phyloP scores from a whole-genome alignment of 2,329 filamentous ascomycete genomes.

The Paraphaeosphaeria minitans region DNA sequence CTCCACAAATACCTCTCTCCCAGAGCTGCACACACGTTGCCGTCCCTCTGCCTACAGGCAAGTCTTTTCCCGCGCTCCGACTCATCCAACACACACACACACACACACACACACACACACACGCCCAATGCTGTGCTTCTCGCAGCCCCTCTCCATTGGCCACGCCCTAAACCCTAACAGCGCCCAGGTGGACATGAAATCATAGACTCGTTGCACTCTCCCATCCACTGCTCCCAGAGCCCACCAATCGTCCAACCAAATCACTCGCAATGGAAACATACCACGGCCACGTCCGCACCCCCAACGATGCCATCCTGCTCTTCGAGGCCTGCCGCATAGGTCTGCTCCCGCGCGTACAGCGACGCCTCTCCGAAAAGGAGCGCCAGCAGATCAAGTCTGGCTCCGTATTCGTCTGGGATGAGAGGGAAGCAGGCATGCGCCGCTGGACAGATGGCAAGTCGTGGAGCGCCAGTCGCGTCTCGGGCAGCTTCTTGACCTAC shows the following conservation, averaged over 20 bases:
- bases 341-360: conserved; percentile 86
- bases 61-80: not conserved
- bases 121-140: not conserved
- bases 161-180: not conserved
- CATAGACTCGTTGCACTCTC: conserved; percentile 3
- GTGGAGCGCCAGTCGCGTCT: conserved; percentile 97
- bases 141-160: not conserved
- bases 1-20: not conserved
- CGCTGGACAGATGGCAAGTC: conserved; percentile 99
- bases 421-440: conserved; percentile 96
- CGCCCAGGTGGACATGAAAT: conserved; percentile 14
- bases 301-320: conserved; percentile 94
- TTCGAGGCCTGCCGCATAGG: conserved; percentile 95
- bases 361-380: conserved; percentile 94
- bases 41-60: not conserved
- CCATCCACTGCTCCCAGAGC: not conserved
- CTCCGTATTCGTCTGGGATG: conserved; percentile 99
- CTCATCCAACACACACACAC: not conserved
- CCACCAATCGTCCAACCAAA: not conserved
- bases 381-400: conserved; percentile 93
- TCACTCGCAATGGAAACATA: conserved; percentile 85
- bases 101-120: too few species aligned
- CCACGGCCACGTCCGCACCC: conserved; percentile 91
- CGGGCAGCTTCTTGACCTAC: conserved; percentile 96
- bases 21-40: not conserved